Evolutionary conservation across 2,329 filamentous ascomycete genomes (phyloP).

Genomic region (Davidsoniella neocaledoniae): DNA sequence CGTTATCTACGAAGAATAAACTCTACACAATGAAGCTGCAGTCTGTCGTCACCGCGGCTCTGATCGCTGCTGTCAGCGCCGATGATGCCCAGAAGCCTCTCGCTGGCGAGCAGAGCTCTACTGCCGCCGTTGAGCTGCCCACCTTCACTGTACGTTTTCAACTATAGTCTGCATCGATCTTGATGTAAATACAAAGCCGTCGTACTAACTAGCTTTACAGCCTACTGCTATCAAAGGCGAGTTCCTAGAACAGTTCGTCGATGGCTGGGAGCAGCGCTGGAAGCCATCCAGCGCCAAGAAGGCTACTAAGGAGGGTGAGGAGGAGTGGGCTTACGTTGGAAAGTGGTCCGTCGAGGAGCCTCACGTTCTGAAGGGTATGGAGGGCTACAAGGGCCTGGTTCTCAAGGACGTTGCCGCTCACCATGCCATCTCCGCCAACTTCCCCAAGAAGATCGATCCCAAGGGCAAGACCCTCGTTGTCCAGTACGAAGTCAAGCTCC

Average conservation of each 20-base stretch:
- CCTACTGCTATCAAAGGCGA: conserved; percentile 77
- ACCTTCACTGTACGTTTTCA: conserved; percentile 64
- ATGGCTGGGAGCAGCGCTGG: conserved; percentile 89
- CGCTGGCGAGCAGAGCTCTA: conserved; percentile 48
- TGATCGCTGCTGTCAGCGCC: conserved; percentile 34
- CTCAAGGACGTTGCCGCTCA: conserved; percentile 96
- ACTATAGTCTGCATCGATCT: neutral
- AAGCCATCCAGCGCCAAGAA: conserved; percentile 95
- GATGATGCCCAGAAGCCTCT: conserved; percentile 20
- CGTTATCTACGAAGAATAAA: neutral
- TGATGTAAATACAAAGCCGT: neutral
- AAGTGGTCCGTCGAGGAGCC: conserved; percentile 97
- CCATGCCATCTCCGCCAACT: conserved; percentile 98
- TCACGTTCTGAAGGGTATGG: conserved; percentile 72
- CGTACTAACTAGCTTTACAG: conserved; percentile 28
- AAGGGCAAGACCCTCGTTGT: conserved; percentile 94
- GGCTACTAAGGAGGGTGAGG: conserved; percentile 51
- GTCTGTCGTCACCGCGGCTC: conserved; percentile 57
- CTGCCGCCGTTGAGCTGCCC: conserved; percentile 48
- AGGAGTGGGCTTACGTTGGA: conserved; percentile 95
- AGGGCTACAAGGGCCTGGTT: conserved; percentile 90
- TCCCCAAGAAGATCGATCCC: conserved; percentile 90
- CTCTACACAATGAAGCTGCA: conserved; percentile 62
- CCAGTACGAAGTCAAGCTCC: conserved; percentile 98
- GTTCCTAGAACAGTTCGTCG: conserved; percentile 97